Conservation (phyloP, 2,329 filamentous ascomycete genomes). For the Exophiala viscosa region DNA sequence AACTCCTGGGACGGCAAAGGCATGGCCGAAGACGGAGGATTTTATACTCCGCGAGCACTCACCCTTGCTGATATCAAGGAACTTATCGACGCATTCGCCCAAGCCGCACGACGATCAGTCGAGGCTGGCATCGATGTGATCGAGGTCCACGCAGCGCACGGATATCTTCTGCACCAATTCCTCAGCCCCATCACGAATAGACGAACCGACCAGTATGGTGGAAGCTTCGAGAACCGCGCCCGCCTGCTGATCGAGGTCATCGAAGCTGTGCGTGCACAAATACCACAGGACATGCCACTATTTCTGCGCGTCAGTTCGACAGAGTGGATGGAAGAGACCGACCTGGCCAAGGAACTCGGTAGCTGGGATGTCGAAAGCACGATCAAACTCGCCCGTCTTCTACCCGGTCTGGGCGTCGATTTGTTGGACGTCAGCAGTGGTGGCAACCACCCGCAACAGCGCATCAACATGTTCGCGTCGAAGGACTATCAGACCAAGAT, state of each 20-base stretch:
- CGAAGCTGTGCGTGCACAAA: conserved; percentile 58
- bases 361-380: conserved; percentile 69
- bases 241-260: conserved; percentile 66
- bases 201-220: conserved; percentile 56
- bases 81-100: conserved; percentile 34
- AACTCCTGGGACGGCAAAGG: conserved; percentile 27
- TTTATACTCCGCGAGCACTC: conserved; percentile 27
- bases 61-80: conserved; percentile 32
- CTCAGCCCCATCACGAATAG: conserved; percentile 65
- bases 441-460: conserved; percentile 52
- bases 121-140: conserved; percentile 72
- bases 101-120: conserved; percentile 56
- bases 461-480: conserved; percentile 38
- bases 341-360: conserved; percentile 44
- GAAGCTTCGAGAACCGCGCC: conserved; percentile 60
- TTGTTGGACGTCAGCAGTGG: conserved; percentile 77
- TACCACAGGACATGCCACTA: conserved; percentile 66
- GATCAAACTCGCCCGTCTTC: conserved; percentile 59
- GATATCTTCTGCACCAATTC: conserved; percentile 71
- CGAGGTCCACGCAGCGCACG: conserved; percentile 77
- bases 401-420: conserved; percentile 73
- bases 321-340: conserved; percentile 67
- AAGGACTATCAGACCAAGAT: conserved; percentile 52
- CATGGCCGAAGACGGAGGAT: conserved; percentile 24
- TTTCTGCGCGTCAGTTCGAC: conserved; percentile 71